Base-by-base conservation (phyloP, 2,329 filamentous ascomycete species). In the Thermoascus crustaceus region DNA sequence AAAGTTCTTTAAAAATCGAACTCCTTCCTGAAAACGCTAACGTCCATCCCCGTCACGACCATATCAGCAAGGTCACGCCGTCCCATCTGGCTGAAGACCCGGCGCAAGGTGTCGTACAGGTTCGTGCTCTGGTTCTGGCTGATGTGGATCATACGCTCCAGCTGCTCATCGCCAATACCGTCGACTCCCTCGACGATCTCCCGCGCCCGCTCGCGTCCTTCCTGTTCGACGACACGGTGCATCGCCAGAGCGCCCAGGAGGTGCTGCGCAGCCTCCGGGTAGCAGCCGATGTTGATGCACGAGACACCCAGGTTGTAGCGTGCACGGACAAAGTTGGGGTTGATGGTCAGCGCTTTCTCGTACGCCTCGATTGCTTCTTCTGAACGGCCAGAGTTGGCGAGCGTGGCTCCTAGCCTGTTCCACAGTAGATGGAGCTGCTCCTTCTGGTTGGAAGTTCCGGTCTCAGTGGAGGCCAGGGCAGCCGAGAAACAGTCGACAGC, bases 331-430 rank as follows among this genome's bases (percentile, higher is more conserved):
- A 98, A 98, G 67, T 98, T 98, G 36, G 89, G 85, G 38, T 88
- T 83, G 41, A 95, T 76, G 27, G 80, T 82, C 6, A 98, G 75
- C 0, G 91, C 91, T 56, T 89, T 86, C 53, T 93, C 87, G 63
- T 98, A 98, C 1, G 91, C 91, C 29, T 88, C 84, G 52, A 98
- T 98, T 40, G 91, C 91, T 62, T 98, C 91, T 65, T 98, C 91
- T 35, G 79, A 85, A 40, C 87, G 83, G 30, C 89, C 89, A 33
- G 81, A 87, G 69, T 98, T 98, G 50, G 91, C 91, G 4, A 98
- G 79, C 0, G 91, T 98, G 1, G 91, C 91, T 26, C 91, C 91
- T 1, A 98, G 80, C 2, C 91, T 78, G 69, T 98, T 98, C 91
- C 91, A 98, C 19, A 98, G 78, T 13, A 98, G 76, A 56, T 96